Evolutionary conservation across 140 eudicot genomes (phyloP), one percentile per base, ranked within the genome.

Genomic region (Anethum foeniculum): DNA sequence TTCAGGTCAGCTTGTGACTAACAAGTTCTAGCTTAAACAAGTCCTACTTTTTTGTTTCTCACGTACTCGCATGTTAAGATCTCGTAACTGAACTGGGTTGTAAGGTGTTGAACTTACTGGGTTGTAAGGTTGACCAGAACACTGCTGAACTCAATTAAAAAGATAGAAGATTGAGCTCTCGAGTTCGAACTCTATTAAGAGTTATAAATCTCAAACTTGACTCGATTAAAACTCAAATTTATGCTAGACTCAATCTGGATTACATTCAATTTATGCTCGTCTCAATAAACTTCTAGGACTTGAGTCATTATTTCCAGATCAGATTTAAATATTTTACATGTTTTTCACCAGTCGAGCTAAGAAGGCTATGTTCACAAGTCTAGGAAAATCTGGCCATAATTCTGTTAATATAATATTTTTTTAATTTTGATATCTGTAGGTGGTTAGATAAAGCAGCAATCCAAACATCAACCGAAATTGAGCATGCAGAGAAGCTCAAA

Each of bases 371-470:
- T 23, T 27, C 34, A 10, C 3, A 62, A 2, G 34, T 25, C 27
- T 10, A 11, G 36, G 34, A 60, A 25, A 60, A 60, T 60, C 69
- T 60, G 69, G 69, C 15, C 16, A 60, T 60, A 9, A 25, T 60
- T 60, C 69, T 62, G 69, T 62, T 11, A 25, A 25, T 27, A 62
- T 62, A 62, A 25, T 62, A 10, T 60, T 60, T 23, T 56, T 25
- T 7, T 7, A 21, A 39, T 23, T 23, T 60, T 67, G 23, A 28
- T 15, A 12, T 36, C 19, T 52, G 2, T 76, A 92, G 97, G 86
- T 92, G 85, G 85, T 81, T 92, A 43, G 96, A 92, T 86, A 92
- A 90, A 85, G 96, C 93, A 83, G 92, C 96, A 30, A 85, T 90
- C 80, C 88, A 80, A 73, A 47, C 78, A 76, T 46, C 86, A 1